Percentiles rank a stretch among this genome's conserved stretches.
Conservation (phyloP, 331 rosid species). For the Acacia concinna region DNA sequence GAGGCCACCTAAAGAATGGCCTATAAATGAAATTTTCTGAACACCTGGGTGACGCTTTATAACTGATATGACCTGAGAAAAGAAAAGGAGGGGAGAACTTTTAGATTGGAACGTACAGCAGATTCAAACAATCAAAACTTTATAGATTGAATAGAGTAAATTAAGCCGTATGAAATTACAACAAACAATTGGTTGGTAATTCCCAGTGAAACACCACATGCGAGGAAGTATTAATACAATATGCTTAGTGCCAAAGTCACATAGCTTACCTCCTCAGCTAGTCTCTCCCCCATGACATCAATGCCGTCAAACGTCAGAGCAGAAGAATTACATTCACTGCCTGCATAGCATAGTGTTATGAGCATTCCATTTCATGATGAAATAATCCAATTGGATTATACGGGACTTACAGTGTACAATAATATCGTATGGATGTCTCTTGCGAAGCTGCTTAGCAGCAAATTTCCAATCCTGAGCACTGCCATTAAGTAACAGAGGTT, state of each 20-base stretch:
- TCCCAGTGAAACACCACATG: not conserved
- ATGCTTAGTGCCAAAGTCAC: not conserved
- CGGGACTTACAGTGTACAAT: slow-evolving; percentile 63
- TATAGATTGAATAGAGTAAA: not conserved
- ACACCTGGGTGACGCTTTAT: slow-evolving; percentile 63
- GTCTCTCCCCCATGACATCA: slow-evolving; percentile 68
- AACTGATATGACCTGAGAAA: slow-evolving; percentile 66
- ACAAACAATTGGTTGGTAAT: not conserved
- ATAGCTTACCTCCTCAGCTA: slow-evolving; percentile 72
- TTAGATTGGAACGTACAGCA: slow-evolving; percentile 9
- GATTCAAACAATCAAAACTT: slow-evolving; percentile 15
- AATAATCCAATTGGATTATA: not conserved
- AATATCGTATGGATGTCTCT: slow-evolving; percentile 50
- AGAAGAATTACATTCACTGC: slow-evolving; percentile 72
- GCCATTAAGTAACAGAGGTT: not conserved
- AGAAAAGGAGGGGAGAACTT: not conserved
- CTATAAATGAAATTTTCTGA: slow-evolving; percentile 78
- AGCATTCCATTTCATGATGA: slow-evolving; percentile 30
- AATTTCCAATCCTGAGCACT: slow-evolving; percentile 67
- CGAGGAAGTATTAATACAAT: not conserved
- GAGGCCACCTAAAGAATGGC: slow-evolving; percentile 90
- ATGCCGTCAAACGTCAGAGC: slow-evolving; percentile 79
- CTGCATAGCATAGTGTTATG: slow-evolving; percentile 52
- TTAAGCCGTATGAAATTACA: not conserved
- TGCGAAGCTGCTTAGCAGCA: slow-evolving; percentile 55